Base-by-base conservation (phyloP, 768 basidiomycete species). In the Kwoniella europaea region DNA sequence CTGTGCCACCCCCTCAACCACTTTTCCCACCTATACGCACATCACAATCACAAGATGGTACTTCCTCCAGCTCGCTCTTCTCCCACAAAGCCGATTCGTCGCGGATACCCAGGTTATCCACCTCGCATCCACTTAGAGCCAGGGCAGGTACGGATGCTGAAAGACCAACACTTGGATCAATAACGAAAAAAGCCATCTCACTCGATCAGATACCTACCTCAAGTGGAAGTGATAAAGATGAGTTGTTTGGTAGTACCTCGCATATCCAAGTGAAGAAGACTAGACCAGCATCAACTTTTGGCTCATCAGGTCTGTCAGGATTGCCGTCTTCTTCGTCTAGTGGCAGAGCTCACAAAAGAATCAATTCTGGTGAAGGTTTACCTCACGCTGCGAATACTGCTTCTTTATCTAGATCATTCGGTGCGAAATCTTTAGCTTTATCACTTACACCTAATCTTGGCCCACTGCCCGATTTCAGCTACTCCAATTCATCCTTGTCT, bases 401-500 rank as follows among this genome's bases (percentile, higher is more conserved):
- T 42, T 72, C 69, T 4, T 79, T 83, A 24, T 81, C 81, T 2
- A 42, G 82, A 15, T 83, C 82, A 3, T 70, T 75, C 20, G 82
- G 82, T 22, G 79, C 77, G 3, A 83, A 83, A 65, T 71, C 78
- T 12, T 68, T 71, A 5, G 67, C 81, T 20, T 71, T 80, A 3
- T 73, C 78, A 1, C 74, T 78, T 3, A 72, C 79, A 18, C 76
- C 68, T 1, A 65, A 63, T 41, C 62, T 76, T 16, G 74, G 71
- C 7, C 63, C 60, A 24, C 41, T 79, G 22, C 78, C 80, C 12
- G 78, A 77, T 29, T 79, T 81, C 55, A 61, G 72, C 57, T 73
- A 63, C 13, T 81, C 77, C 53, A 78, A 74, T 58, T 81, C 81
- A 6, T 80, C 79, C 22, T 70, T 79, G 41, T 79, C 81, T 12